Percentiles rank a stretch among this genome's conserved stretches.
Evolutionary conservation across 805 yeast genomes (phyloP).

Genomic region (Naumovozyma baii): DNA sequence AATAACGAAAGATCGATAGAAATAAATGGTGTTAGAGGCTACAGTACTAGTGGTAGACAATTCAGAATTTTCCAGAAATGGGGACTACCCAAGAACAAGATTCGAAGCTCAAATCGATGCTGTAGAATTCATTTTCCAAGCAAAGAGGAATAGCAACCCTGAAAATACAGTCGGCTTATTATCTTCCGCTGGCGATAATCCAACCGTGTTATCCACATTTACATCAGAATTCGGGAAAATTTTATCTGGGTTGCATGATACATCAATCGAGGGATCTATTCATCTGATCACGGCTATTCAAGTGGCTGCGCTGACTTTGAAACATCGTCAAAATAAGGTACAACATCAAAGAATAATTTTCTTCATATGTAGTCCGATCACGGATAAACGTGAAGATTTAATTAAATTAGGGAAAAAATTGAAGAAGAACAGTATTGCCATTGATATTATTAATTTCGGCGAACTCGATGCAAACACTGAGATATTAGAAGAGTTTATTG

Average conservation of each 20-base stretch:
- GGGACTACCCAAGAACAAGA: constrained; percentile 82
- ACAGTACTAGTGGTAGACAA: constrained; percentile 92
- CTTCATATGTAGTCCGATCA: constrained; percentile 81
- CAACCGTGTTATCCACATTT: constrained; percentile 79
- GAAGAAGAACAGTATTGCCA: constrained; percentile 85
- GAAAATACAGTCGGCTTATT: constrained; percentile 89
- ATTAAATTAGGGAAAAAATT: constrained; percentile 80
- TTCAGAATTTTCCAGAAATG: constrained; percentile 92
- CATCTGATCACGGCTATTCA: constrained; percentile 79
- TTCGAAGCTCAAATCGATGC: constrained; percentile 90
- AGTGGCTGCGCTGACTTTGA: constrained; percentile 87
- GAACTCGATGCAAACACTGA: constrained; percentile 71
- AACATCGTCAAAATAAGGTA: constrained; percentile 89
- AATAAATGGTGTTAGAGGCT: constrained; percentile 82
- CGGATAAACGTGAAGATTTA: constrained; percentile 56
- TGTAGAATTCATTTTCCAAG: constrained; percentile 74
- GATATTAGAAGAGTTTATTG: constrained; percentile 69
- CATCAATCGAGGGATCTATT: constrained; percentile 54
- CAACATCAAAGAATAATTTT: constrained; percentile 85
- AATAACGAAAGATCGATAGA: neutral
- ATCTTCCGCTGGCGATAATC: constrained; percentile 79
- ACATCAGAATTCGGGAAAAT: constrained; percentile 83
- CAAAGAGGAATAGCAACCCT: constrained; percentile 81
- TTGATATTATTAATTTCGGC: constrained; percentile 87
- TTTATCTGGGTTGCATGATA: constrained; percentile 73